These are phyloP conservation scores for Thielaviopsis punctulata DNA, from an alignment of 2,329 filamentous ascomycete species.

Conservation along the genomic window DNA sequence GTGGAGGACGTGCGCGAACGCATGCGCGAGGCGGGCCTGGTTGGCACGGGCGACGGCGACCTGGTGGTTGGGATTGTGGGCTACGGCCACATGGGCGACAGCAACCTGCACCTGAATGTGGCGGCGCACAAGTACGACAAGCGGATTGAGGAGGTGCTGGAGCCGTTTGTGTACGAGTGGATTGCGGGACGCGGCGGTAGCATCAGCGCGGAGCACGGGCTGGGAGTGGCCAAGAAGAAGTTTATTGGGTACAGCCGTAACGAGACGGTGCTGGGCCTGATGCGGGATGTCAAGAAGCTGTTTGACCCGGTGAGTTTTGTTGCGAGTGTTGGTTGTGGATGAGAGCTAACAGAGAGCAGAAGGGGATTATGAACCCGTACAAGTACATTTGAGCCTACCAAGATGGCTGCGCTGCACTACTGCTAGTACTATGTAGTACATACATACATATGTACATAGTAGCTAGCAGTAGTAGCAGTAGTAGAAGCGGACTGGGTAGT, in stretches of 20 bases:
- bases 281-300: constrained; percentile 86
- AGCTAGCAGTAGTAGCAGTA: too few relatives aligned
- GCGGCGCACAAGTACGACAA: constrained; percentile 70
- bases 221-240: constrained; percentile 89
- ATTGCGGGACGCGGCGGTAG: constrained; percentile 73
- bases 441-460: too few relatives aligned
- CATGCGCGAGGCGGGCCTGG: constrained; percentile 55
- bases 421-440: too few relatives aligned
- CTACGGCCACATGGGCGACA: constrained; percentile 96
- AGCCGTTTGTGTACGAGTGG: constrained; percentile 98
- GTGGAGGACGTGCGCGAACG: constrained; percentile 70
- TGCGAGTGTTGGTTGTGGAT: not conserved
- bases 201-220: constrained; percentile 90
- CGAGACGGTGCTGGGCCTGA: constrained; percentile 70
- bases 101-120: constrained; percentile 88
- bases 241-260: constrained; percentile 87
- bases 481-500: too few relatives aligned
- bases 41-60: constrained; percentile 47
- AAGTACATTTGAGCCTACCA: constrained; percentile 55
- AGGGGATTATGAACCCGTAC: constrained; percentile 98
- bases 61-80: constrained; percentile 72
- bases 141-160: constrained; percentile 67
- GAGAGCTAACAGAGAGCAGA: constrained; percentile 31
- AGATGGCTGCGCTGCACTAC: too few relatives aligned
- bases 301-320: constrained; percentile 73